Evolutionary conservation across 345 rosid genomes (phyloP).

Genomic region (Aegle marmelos): DNA sequence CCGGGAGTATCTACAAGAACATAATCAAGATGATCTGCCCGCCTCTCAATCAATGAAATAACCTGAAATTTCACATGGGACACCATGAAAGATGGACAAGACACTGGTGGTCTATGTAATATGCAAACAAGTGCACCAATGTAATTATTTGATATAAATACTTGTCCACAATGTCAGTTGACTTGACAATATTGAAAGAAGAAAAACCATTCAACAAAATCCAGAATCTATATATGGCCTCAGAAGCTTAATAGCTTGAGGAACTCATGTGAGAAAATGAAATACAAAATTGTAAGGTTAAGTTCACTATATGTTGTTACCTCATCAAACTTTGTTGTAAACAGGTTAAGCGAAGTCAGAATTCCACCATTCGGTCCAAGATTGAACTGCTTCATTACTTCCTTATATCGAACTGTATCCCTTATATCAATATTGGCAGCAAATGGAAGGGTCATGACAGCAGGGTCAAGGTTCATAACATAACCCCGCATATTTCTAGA

Average conservation of each 20-base stretch:
- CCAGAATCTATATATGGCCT: neutral
- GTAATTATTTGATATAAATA: neutral
- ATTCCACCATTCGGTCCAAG: constrained; percentile 88
- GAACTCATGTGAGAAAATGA: neutral
- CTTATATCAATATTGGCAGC: constrained; percentile 82
- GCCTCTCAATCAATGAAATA: constrained; percentile 64
- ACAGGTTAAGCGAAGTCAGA: constrained; percentile 71
- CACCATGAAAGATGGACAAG: neutral
- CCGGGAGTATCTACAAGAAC: constrained; percentile 91
- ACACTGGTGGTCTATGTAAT: neutral
- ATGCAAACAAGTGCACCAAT: neutral
- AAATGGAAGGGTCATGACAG: constrained; percentile 77
- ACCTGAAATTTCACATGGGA: constrained; percentile 35
- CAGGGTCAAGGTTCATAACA: constrained; percentile 84
- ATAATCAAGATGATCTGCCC: constrained; percentile 85
- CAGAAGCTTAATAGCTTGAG: neutral
- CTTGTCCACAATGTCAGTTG: neutral
- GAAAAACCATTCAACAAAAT: neutral
- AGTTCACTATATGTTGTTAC: constrained; percentile 27
- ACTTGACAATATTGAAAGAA: neutral
- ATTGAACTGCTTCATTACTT: constrained; percentile 82
- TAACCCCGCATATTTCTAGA: constrained; percentile 61
- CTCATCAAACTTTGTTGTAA: constrained; percentile 83
- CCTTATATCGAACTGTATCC: constrained; percentile 75
- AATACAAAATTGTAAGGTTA: neutral